Base-by-base conservation (phyloP, 257 asterid species). In the Rauvolfia tetraphylla region DNA sequence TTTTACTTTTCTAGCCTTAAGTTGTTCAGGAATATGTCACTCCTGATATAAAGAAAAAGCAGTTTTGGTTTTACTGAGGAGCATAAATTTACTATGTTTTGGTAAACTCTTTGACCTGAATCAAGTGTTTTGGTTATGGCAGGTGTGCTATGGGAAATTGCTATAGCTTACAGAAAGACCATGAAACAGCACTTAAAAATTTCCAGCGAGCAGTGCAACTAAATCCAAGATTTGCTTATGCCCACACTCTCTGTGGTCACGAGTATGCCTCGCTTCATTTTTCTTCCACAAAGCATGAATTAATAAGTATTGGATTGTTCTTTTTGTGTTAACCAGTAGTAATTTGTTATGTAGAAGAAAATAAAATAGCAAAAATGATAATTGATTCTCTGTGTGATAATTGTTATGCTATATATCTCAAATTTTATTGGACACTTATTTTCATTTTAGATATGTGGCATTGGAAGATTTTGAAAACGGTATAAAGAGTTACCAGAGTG, bases 121-220 rank as follows among this genome's bases (percentile, higher is more conserved):
- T 41, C 18, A 27, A 54, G 10, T 73, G 22, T 17, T 46, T 53
- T 46, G 56, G 22, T 48, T 59, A 39, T 89, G 85, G 46, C 92
- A 93, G 98, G 98, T 88, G 91, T 86, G 98, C 98, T 44, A 84
- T 91, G 92, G 98, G 98, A 42, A 93, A 93, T 78, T 93, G 97
- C 88, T 93, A 88, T 82, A 93, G 98, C 84, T 84, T 92, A 81
- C 98, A 93, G 87, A 91, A 90, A 83, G 98, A 93, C 85, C 98
- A 93, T 36, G 97, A 93, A 85, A 87, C 96, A 42, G 97, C 98
- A 73, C 92, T 93, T 11, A 93, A 90, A 82, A 93, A 89, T 81
- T 93, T 93, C 83, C 98, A 89, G 89, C 88, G 98, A 75, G 92
- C 98, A n/a, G 95, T 93, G 79, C 98, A 93, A 84, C 83, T 93